Evolutionary conservation across 1,284 basidiomycete species (phyloP).

Genomic region (Sphagnurus paluster): DNA sequence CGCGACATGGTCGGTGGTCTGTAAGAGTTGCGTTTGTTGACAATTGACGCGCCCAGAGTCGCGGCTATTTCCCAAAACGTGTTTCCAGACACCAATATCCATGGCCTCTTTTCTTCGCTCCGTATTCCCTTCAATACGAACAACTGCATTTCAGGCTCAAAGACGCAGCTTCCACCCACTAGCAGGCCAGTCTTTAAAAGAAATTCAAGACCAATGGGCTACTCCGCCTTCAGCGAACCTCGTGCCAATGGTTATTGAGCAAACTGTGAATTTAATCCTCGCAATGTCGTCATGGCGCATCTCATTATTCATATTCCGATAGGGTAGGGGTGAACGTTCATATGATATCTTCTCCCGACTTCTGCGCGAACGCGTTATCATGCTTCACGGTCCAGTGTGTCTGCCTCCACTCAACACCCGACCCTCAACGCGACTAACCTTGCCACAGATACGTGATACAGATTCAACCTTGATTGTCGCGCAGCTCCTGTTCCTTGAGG

Average conservation of each 20-base stretch:
- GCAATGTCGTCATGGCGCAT: neutral
- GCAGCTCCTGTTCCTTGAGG: constrained; percentile 91
- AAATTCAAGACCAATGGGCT: constrained; percentile 34
- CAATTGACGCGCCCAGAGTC: no score
- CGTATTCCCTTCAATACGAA: constrained; percentile 18
- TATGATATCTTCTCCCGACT: constrained; percentile 95
- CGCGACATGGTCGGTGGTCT: constrained; percentile 27
- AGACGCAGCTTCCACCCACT: constrained; percentile 50
- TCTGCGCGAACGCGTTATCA: constrained; percentile 88
- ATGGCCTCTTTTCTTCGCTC: constrained; percentile 22
- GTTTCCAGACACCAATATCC: constrained; percentile 1
- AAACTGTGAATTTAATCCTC: constrained; percentile 63
- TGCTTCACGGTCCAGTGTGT: constrained; percentile 89
- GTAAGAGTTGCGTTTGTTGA: constrained; percentile 27
- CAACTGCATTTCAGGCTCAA: constrained; percentile 13
- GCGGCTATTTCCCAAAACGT: constrained; percentile 8
- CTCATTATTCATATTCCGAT: constrained; percentile 9
- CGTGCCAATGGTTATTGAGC: constrained; percentile 91
- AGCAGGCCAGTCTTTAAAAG: constrained; percentile 36
- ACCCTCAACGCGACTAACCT: constrained; percentile 9
- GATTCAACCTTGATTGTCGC: constrained; percentile 86
- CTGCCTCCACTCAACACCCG: constrained; percentile 11
- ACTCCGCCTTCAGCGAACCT: constrained; percentile 53
- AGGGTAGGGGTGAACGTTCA: constrained; percentile 91
- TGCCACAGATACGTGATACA: constrained; percentile 74